Conservation (phyloP, 768 basidiomycete genomes). For the Strobilomyces dryophilus region DNA sequence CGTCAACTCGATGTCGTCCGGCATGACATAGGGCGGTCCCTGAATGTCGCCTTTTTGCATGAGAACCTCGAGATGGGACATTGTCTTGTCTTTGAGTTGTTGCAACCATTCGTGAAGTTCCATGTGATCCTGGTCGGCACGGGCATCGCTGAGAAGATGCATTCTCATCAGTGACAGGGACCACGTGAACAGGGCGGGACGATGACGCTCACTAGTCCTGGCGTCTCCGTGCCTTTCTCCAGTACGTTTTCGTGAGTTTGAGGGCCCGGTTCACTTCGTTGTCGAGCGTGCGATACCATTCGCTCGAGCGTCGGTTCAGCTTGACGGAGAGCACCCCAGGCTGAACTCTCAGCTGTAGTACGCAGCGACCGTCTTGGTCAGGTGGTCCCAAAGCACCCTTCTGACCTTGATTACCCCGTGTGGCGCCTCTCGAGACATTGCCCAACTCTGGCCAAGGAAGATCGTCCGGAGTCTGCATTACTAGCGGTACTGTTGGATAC, state of each 20-base stretch:
- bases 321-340: constrained; percentile 76
- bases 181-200: background rate
- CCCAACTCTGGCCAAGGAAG: constrained; percentile 84
- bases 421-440: constrained; percentile 80
- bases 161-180: constrained; percentile 7
- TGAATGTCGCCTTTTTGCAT: constrained; percentile 88
- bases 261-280: constrained; percentile 75
- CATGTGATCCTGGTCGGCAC: constrained; percentile 87
- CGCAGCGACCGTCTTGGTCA: constrained; percentile 69
- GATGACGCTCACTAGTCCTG: constrained; percentile 53
- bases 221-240: constrained; percentile 76
- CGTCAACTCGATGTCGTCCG: constrained; percentile 70
- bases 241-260: constrained; percentile 82
- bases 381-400: constrained; percentile 72
- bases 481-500: constrained; percentile 3
- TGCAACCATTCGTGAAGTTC: constrained; percentile 86
- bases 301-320: constrained; percentile 71
- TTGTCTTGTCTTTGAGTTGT: constrained; percentile 83
- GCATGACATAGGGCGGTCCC: constrained; percentile 78
- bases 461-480: constrained; percentile 57
- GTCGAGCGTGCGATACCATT: constrained; percentile 80
- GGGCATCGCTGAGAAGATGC: constrained; percentile 44
- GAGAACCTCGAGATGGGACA: constrained; percentile 81
- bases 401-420: constrained; percentile 81
- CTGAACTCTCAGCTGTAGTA: constrained; percentile 78